Conservation (phyloP, 148 eudicot genomes). For the Gaultheria prostrata region DNA sequence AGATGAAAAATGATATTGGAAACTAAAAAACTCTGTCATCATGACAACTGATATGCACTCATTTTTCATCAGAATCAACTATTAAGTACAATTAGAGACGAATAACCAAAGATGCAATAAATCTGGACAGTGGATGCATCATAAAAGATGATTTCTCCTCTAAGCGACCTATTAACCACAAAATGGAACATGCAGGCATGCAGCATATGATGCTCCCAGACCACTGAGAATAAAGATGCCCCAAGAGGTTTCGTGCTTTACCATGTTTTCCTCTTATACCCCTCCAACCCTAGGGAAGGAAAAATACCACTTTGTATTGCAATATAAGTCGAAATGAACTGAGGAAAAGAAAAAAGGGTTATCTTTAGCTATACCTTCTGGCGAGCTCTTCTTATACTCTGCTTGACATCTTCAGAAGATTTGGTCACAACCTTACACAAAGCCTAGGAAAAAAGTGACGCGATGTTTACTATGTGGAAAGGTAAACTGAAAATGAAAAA, state of each 20-base stretch:
- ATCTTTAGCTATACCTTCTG: constrained; percentile 63
- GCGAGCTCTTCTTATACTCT: constrained; percentile 94
- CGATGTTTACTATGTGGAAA: neutral
- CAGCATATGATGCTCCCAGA: neutral
- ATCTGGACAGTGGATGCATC: neutral
- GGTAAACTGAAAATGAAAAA: neutral
- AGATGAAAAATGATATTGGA: neutral
- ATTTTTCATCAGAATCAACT: neutral
- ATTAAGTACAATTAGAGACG: neutral
- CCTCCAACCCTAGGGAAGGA: neutral
- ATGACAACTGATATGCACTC: neutral
- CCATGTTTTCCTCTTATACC: neutral
- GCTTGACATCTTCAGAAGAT: constrained; percentile 92
- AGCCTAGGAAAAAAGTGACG: constrained; percentile 44
- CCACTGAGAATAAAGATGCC: neutral
- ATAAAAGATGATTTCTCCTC: neutral
- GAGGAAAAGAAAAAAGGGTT: neutral
- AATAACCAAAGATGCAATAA: neutral
- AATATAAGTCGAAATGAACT: neutral
- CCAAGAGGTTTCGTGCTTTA: neutral
- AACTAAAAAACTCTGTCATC: neutral
- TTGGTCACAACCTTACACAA: constrained; percentile 79
- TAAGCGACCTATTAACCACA: neutral
- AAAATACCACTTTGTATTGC: neutral
- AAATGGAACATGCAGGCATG: neutral